Percentiles rank a stretch among this genome's conserved stretches.
Evolutionary conservation across 257 asterid species (phyloP).

Genomic region (Cinchona pubescens): DNA sequence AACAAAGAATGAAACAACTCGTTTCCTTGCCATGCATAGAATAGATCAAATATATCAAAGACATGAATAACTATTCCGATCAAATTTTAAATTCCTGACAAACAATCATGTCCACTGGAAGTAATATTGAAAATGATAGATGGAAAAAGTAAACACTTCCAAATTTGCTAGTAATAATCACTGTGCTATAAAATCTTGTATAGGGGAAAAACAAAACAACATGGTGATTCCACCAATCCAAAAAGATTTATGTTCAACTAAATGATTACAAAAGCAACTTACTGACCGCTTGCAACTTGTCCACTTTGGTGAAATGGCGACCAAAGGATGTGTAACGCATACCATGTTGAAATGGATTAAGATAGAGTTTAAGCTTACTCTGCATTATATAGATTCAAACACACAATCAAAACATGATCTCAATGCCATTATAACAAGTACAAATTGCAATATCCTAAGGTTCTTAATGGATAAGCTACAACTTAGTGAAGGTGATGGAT

Average conservation of each 20-base stretch:
- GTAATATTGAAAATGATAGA: neutral
- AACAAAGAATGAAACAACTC: neutral
- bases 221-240: neutral
- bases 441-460: neutral
- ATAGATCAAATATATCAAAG: too few relatives aligned
- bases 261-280: constrained; percentile 19
- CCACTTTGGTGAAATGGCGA: constrained; percentile 81
- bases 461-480: neutral
- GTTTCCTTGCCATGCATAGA: neutral
- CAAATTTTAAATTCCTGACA: neutral
- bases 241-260: neutral
- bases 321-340: constrained; percentile 92
- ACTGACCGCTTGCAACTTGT: constrained; percentile 75
- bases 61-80: too few relatives aligned
- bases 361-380: constrained; percentile 66
- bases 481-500: neutral
- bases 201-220: neutral
- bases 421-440: neutral
- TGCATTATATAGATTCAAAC: constrained; percentile 35
- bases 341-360: constrained; percentile 78
- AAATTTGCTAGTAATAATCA: neutral
- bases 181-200: too few relatives aligned
- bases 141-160: neutral
- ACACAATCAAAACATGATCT: neutral
- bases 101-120: neutral